Evolutionary conservation across 176 grass and related monocot species (phyloP).

Genomic region (Metroxylon sagu): DNA sequence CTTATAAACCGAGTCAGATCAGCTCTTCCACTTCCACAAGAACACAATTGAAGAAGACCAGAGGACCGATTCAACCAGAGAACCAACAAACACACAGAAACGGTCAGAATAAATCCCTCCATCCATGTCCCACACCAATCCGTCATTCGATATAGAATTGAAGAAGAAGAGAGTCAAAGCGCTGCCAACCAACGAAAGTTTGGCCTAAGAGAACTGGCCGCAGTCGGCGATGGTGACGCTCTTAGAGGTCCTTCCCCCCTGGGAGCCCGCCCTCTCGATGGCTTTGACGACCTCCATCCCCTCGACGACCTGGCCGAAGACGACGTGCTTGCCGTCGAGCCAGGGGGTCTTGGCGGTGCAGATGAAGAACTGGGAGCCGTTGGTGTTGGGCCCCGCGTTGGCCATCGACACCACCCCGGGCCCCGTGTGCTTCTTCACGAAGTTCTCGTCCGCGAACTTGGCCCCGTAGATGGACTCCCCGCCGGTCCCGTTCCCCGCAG

Average conservation of each 20-base stretch:
- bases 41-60: too few relatives aligned
- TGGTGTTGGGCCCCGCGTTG: constrained; percentile 51
- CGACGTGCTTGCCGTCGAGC: constrained; percentile 47
- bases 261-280: constrained; percentile 25
- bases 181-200: neutral
- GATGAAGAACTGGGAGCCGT: constrained; percentile 60
- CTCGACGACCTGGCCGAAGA: constrained; percentile 32
- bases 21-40: too few relatives aligned
- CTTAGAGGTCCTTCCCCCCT: constrained; percentile 25
- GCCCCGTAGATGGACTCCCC: constrained; percentile 31
- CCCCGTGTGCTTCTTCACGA: constrained; percentile 23
- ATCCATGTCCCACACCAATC: too few relatives aligned
- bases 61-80: too few relatives aligned
- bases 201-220: constrained; percentile 17
- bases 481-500: constrained; percentile 34
- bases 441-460: constrained; percentile 31
- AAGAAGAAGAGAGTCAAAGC: too few relatives aligned
- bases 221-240: constrained; percentile 34
- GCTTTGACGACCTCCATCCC: constrained; percentile 19
- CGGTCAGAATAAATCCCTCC: too few relatives aligned
- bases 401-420: constrained; percentile 45
- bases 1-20: too few relatives aligned
- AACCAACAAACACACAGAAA: too few relatives aligned
- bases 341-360: constrained; percentile 30
- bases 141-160: too few relatives aligned